These are phyloP conservation scores for Neurospora discreta DNA, from an alignment of 495 filamentous ascomycete species.

Conservation along the genomic window DNA sequence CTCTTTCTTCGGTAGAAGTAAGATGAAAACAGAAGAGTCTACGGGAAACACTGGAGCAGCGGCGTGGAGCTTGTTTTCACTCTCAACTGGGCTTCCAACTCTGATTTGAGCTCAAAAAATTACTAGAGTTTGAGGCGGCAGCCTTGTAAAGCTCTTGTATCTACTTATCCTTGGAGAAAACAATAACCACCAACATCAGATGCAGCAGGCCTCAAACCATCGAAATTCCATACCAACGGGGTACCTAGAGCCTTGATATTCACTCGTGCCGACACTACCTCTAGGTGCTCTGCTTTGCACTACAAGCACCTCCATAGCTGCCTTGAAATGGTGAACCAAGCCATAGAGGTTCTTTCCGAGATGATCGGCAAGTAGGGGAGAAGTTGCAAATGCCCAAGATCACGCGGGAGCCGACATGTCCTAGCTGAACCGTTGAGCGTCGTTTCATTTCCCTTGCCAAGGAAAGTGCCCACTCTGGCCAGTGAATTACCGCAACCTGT, in stretches of 20 bases:
- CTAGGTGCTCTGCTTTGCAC: not conserved
- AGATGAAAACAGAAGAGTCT: not conserved
- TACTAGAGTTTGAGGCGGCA: not conserved
- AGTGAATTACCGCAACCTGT: not conserved
- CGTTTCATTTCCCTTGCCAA: not conserved
- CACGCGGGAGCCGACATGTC: not conserved
- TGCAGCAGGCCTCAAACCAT: not conserved
- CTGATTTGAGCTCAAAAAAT: not conserved
- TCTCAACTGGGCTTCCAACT: not conserved
- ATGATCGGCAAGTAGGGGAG: not conserved
- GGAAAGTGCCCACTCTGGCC: not conserved
- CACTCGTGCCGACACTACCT: no score
- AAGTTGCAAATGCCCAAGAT: not conserved
- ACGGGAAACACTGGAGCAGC: not conserved
- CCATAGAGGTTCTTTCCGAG: not conserved
- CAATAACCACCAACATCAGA: not conserved
- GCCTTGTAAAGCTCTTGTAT: not conserved
- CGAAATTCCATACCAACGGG: not conserved
- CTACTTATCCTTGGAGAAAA: not conserved
- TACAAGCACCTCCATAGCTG: not conserved
- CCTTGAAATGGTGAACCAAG: not conserved
- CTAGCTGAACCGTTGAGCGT: not conserved
- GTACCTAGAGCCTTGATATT: not conserved
- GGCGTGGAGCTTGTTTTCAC: not conserved
- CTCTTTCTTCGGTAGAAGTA: not conserved